These are phyloP conservation scores for Candida silvatica DNA, from an alignment of 805 yeast genomes.

Conservation along the genomic window DNA sequence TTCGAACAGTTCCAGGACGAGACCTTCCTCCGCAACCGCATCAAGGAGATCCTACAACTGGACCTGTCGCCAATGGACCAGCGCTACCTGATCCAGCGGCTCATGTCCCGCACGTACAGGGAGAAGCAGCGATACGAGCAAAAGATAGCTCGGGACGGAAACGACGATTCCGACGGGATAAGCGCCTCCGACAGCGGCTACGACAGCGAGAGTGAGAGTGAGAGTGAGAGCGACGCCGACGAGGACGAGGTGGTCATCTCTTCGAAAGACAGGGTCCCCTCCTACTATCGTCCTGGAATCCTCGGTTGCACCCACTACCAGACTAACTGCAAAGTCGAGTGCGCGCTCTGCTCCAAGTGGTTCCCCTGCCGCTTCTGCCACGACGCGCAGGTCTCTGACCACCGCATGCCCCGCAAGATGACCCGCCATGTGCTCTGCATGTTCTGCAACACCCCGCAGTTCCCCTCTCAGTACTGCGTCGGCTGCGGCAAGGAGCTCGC, in stretches of 20 bases:
- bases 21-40: conserved; percentile 34
- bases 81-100: conserved; percentile 45
- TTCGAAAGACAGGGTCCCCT: conserved; percentile 37
- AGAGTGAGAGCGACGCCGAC: too few relatives aligned
- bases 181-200: not conserved
- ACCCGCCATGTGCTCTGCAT: conserved; percentile 73
- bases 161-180: not conserved
- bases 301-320: conserved; percentile 82
- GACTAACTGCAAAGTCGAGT: conserved; percentile 75
- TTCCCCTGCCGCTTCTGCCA: conserved; percentile 82
- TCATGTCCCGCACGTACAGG: conserved; percentile 63
- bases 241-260: conserved; percentile 33
- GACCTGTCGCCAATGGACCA: conserved; percentile 33
- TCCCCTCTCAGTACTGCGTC: conserved; percentile 60
- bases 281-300: conserved; percentile 37
- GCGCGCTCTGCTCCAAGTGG: conserved; percentile 70
- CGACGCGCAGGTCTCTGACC: conserved; percentile 46
- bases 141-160: not conserved
- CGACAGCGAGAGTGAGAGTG: conserved; percentile 13
- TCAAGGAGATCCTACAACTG: conserved; percentile 36
- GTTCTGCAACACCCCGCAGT: conserved; percentile 69
- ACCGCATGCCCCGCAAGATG: conserved; percentile 48
- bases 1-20: conserved; percentile 28
- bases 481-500: conserved; percentile 64
- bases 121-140: conserved; percentile 29